A percentile compares a stretch with the other conserved stretches of the same genome.
Conservation (phyloP, 257 asterid genomes). For the Leptodermis oblonga region DNA sequence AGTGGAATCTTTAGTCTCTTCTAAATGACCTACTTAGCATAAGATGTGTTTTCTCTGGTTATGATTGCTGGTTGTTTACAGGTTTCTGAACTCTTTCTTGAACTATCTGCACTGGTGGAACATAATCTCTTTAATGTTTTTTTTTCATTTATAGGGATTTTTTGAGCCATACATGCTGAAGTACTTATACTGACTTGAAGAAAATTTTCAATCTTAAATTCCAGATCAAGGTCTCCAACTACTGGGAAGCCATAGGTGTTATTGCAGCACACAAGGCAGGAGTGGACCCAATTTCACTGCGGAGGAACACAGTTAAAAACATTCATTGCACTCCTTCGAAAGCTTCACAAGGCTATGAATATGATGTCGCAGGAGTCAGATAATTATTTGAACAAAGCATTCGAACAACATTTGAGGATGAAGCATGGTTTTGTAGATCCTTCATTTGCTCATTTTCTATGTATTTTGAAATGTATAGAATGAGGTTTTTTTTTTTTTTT, state of each 20-base stretch:
- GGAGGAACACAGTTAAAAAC: conserved; percentile 55
- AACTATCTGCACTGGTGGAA: background rate
- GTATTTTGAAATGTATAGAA: too few relatives aligned
- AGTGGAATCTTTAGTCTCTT: background rate
- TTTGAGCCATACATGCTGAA: background rate
- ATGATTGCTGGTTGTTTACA: background rate
- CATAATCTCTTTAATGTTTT: background rate
- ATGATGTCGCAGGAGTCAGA: conserved; percentile 23
- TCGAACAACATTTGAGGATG: too few relatives aligned
- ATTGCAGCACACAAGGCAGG: conserved; percentile 92
- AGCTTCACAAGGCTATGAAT: conserved; percentile 36
- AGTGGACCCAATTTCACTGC: conserved; percentile 65
- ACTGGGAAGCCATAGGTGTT: conserved; percentile 95
- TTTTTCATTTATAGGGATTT: background rate
- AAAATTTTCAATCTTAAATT: conserved; percentile 16
- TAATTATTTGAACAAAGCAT: conserved; percentile 9
- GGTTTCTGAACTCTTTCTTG: background rate
- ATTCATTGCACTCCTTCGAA: conserved; percentile 22
- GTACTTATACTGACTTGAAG: background rate
- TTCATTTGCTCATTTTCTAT: too few relatives aligned
- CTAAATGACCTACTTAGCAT: too few relatives aligned
- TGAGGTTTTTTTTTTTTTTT: too few relatives aligned
- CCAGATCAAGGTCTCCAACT: conserved; percentile 76
- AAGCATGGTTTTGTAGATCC: too few relatives aligned
- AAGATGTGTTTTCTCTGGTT: background rate